These are phyloP conservation scores for Quercus glauca DNA, from an alignment of 306 rosid species.

Conservation along the genomic window DNA sequence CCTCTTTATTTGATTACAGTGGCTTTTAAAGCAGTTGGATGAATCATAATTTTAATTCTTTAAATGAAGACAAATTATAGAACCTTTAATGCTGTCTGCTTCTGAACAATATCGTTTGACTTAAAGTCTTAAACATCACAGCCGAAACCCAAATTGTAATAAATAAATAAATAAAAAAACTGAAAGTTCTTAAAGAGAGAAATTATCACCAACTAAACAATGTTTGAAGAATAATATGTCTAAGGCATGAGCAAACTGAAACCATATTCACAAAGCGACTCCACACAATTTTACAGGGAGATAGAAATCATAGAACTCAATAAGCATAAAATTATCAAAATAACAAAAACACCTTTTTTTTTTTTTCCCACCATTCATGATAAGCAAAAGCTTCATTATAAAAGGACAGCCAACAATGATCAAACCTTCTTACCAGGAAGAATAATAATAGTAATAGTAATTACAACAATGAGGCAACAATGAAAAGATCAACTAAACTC, in stretches of 20 bases:
- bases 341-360: too few species aligned
- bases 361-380: not conserved
- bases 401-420: not conserved
- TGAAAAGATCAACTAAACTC: not conserved
- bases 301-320: not conserved
- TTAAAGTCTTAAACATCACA: constrained; percentile 84
- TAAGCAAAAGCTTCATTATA: not conserved
- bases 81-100: constrained; percentile 95
- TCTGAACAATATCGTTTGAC: constrained; percentile 80
- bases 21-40: not conserved
- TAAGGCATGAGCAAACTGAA: constrained; percentile 12
- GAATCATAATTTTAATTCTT: not conserved
- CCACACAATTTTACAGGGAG: not conserved
- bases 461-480: not conserved
- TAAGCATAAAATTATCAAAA: not conserved
- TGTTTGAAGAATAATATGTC: constrained; percentile 5
- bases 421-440: not conserved
- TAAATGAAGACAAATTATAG: not conserved
- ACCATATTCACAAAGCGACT: constrained; percentile 14
- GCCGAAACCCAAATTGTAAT: constrained; percentile 77
- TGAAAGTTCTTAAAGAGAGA: constrained; percentile 39
- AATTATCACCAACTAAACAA: constrained; percentile 6
- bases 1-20: constrained; percentile 3
- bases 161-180: constrained; percentile 75
- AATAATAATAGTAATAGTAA: too few species aligned